Evolutionary conservation across 768 basidiomycete species (phyloP).

Genomic region (Mycena albidolilacea): DNA sequence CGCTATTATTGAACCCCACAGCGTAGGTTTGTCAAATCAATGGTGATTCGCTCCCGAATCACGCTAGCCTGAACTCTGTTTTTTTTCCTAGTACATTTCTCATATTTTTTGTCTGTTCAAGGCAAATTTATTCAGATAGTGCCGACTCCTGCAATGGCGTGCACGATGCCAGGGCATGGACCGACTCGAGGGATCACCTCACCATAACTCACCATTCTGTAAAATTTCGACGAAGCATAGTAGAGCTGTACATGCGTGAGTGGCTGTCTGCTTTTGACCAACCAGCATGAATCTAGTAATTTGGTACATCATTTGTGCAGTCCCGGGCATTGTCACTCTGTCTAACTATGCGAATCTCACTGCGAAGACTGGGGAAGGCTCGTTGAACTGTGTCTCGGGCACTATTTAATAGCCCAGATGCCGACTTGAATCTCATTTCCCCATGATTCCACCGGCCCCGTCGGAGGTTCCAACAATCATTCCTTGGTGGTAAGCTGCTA

Average conservation of each 20-base stretch:
- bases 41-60: background rate
- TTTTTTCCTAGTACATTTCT: conserved; percentile 2
- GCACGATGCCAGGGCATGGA: background rate
- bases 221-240: background rate
- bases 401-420: background rate
- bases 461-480: conserved; percentile 10
- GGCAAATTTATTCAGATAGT: background rate
- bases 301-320: background rate
- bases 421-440: background rate
- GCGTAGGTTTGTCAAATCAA: background rate
- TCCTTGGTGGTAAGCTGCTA: background rate
- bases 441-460: conserved; percentile 14
- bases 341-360: conserved; percentile 24
- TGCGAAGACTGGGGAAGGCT: conserved; percentile 17
- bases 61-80: background rate
- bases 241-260: background rate
- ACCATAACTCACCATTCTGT: background rate
- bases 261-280: conserved; percentile 9
- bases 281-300: background rate
- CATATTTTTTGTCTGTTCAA: background rate
- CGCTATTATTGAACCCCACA: conserved; percentile 2
- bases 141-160: background rate
- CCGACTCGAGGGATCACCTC: background rate
- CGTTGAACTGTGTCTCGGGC: background rate
- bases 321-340: background rate